Conservation (phyloP, 108 stramenopile genomes). For the Schizochytrium sp. region DNA sequence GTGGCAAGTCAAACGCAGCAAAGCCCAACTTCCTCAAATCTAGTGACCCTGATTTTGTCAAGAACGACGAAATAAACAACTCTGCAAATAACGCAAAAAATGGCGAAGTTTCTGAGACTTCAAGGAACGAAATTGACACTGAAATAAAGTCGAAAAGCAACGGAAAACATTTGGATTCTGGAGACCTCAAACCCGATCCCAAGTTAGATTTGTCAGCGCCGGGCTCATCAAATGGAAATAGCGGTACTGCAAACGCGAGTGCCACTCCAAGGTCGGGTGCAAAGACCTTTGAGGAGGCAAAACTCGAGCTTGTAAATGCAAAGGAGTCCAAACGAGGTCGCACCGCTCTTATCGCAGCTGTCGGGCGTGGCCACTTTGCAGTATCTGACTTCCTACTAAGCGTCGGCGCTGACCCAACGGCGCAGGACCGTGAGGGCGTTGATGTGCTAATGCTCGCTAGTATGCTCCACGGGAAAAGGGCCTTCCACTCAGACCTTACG, state of each 20-base stretch:
- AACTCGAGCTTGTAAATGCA: slow-evolving; percentile 46
- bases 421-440: slow-evolving; percentile 3
- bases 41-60: no score
- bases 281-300: slow-evolving; percentile 55
- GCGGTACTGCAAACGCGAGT: background rate
- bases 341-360: slow-evolving; percentile 36
- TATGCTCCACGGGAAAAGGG: background rate
- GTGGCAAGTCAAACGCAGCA: background rate
- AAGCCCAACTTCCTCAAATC: background rate
- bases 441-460: slow-evolving; percentile 53
- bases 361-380: slow-evolving; percentile 33
- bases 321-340: slow-evolving; percentile 9
- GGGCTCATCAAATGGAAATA: background rate
- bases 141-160: no score
- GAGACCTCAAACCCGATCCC: no score
- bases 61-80: no score
- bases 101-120: no score
- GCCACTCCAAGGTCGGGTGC: background rate
- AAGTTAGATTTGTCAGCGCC: background rate
- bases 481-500: slow-evolving; percentile 3
- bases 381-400: slow-evolving; percentile 40
- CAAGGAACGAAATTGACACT: no score
- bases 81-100: no score
- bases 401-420: slow-evolving; percentile 16
- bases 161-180: no score